Evolutionary conservation across 2,329 filamentous ascomycete genomes (phyloP), one percentile per base, ranked within the genome.

Genomic region (Ambrosiella xylebori): DNA sequence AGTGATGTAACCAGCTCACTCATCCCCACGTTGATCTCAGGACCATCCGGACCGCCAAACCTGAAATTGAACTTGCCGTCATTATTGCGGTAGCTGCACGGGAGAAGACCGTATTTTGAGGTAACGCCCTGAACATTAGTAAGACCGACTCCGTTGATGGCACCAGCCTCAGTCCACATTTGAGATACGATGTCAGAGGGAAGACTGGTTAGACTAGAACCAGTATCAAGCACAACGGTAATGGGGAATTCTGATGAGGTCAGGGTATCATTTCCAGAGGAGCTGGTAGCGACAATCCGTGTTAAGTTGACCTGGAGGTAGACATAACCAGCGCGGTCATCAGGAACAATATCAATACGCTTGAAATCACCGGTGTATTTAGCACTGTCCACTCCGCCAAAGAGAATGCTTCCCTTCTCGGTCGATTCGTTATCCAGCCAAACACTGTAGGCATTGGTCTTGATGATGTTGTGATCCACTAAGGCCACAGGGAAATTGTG

Each of bases 361-460:
- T 75, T 74, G 38, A 90, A 73, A 1, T 77, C 68, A 53, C 85
- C 86, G 0, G 73, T 67, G 69, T 81, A 93, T 66, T 90, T 90
- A 60, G 76, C 78, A 0, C 80, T 86, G 66, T 91, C 86, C 60
- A 90, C 80, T n/a, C 85, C 87, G 44, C 87, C 87, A 63, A 91
- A 93, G 1, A 91, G 72, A 61, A 91, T 83, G 63, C 73, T 84
- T 40, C 87, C 87, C 1, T 76, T 82, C 61, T 75, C 81, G 0
- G 85, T 69, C 59, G 73, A 73, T 8, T 78, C 67, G 57, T 80
- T 77, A 63, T 80, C 80, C 57, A 80, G 71, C 82, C 83, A 88
- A 19, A 89, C 69, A 60, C 83, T 87, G 69, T 86, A 88, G 1
- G 84, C 83, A 45, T 80, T 77, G 9, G 77, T 78, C 61, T 79